Conservation (phyloP, 2,329 filamentous ascomycete species). For the Pleochaeta shiraiana region DNA sequence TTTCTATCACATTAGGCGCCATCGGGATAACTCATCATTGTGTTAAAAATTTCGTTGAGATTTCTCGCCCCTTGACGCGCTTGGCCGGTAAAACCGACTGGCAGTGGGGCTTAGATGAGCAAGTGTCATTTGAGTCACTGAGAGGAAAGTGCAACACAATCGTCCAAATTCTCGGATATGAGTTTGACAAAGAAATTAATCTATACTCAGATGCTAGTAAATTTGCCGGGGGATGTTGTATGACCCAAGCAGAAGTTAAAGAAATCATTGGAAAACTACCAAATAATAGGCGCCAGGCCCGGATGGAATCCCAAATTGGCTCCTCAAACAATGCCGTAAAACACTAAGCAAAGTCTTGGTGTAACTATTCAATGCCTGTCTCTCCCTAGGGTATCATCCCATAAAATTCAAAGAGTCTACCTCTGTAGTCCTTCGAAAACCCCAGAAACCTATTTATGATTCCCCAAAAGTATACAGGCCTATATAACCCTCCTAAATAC, state of each 20-base stretch:
- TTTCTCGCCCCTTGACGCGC: neutral
- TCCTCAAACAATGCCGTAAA: neutral
- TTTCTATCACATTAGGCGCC: too few relatives aligned
- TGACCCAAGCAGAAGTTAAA: neutral
- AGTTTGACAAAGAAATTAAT: neutral
- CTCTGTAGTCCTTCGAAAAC: neutral
- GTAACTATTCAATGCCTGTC: neutral
- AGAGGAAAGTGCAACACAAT: neutral
- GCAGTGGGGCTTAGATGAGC: neutral
- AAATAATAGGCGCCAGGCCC: neutral
- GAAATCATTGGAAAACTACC: neutral
- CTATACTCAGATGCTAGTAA: constrained; percentile 3
- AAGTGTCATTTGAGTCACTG: neutral
- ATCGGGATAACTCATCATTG: neutral
- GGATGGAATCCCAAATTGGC: neutral
- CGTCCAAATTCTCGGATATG: neutral
- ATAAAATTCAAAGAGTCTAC: neutral
- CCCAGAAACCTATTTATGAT: neutral
- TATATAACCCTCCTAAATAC: neutral
- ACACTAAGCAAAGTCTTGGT: neutral
- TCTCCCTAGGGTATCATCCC: neutral
- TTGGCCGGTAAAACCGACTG: neutral
- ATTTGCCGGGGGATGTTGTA: neutral
- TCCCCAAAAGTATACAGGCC: neutral
- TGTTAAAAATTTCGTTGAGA: constrained; percentile 2